Percentiles rank a stretch among this genome's conserved stretches.
phyloP scores from a whole-genome alignment of 164 flowering plant species.

The Aristolochia fimbriata region DNA sequence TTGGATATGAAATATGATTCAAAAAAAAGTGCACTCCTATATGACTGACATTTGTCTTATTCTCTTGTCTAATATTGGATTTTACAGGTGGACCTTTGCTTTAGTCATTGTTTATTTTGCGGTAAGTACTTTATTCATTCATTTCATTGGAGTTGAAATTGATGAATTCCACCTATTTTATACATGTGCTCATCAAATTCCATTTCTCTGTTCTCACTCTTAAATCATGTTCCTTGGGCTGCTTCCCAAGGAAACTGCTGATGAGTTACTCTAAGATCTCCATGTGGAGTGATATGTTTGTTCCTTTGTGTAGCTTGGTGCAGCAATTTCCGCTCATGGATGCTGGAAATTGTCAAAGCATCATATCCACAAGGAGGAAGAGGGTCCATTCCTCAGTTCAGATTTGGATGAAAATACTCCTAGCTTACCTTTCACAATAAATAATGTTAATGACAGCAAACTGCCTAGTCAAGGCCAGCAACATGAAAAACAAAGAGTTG shows the following conservation, averaged over 20 bases:
- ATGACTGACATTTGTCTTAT: background rate
- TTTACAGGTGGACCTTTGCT: constrained; percentile 89
- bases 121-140: constrained; percentile 26
- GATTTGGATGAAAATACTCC: constrained; percentile 12
- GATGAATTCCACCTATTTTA: background rate
- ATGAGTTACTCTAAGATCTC: background rate
- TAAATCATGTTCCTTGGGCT: background rate
- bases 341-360: constrained; percentile 15
- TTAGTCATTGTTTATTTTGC: constrained; percentile 61
- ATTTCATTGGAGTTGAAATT: background rate
- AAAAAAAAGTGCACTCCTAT: background rate
- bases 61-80: constrained; percentile 3
- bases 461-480: constrained; percentile 22
- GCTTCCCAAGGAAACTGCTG: background rate
- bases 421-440: constrained; percentile 10
- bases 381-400: background rate
- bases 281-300: background rate
- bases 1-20: background rate
- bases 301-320: constrained; percentile 29
- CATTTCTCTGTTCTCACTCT: background rate
- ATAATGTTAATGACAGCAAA: constrained; percentile 17
- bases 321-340: constrained; percentile 42
- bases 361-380: constrained; percentile 9
- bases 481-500: constrained; percentile 22
- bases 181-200: background rate